A percentile compares a stretch with the other conserved stretches of the same genome.
Evolutionary conservation across 495 filamentous ascomycete species (phyloP).

Genomic region (Talaromyces ruber): DNA sequence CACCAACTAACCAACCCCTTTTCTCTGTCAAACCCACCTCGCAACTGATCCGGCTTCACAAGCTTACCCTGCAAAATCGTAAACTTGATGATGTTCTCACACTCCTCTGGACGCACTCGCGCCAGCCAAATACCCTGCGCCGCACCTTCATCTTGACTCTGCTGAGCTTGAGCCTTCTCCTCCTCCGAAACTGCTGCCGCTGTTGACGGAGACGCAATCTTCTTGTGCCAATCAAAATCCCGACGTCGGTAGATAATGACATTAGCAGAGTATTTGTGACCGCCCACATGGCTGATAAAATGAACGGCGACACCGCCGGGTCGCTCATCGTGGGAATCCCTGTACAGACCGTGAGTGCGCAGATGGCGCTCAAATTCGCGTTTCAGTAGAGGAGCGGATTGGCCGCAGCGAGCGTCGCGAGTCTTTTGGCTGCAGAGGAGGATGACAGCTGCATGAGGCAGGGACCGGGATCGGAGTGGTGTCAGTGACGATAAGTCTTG

Average conservation of each 20-base stretch:
- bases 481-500: conserved; percentile 27
- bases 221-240: conserved; percentile 45
- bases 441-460: conserved; percentile 76
- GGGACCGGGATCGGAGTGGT: conserved; percentile 57
- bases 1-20: conserved; percentile 84
- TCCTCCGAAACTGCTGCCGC: conserved; percentile 10
- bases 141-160: conserved; percentile 46
- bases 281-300: conserved; percentile 91
- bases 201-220: conserved; percentile 10
- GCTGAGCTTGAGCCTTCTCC: conserved; percentile 9
- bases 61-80: conserved; percentile 92
- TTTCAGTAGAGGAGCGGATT: conserved; percentile 77
- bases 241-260: conserved; percentile 76
- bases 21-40: conserved; percentile 83
- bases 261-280: conserved; percentile 87
- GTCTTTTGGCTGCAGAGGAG: conserved; percentile 90
- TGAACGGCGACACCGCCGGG: conserved; percentile 90
- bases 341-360: conserved; percentile 71
- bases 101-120: conserved; percentile 80
- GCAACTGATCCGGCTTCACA: conserved; percentile 75
- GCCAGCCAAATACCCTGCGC: conserved; percentile 94
- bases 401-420: conserved; percentile 89
- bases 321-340: conserved; percentile 78
- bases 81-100: conserved; percentile 84
- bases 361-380: conserved; percentile 88